Evolutionary conservation across 352 stramenopile genomes (phyloP).

Genomic region (Phytophthora cactorum): DNA sequence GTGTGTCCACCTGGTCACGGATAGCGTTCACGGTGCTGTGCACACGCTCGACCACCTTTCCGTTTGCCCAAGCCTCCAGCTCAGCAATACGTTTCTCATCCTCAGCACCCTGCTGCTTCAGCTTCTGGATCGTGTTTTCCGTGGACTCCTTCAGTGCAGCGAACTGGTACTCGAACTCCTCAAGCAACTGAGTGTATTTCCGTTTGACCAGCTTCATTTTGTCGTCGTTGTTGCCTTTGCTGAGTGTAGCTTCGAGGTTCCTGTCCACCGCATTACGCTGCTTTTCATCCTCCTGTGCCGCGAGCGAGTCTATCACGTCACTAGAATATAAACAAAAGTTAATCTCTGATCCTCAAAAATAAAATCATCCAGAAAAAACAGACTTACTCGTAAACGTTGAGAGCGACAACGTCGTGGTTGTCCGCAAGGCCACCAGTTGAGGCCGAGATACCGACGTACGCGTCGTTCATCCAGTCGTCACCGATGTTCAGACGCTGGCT

Average conservation of each 20-base stretch:
- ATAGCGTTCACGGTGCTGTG: slow-evolving; percentile 63
- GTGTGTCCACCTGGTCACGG: slow-evolving; percentile 70
- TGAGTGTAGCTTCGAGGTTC: slow-evolving; percentile 56
- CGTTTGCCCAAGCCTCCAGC: slow-evolving; percentile 73
- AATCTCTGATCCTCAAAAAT: slow-evolving; percentile 6
- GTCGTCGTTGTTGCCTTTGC: slow-evolving; percentile 58
- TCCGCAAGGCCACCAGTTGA: slow-evolving; percentile 84
- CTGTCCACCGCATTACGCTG: slow-evolving; percentile 61
- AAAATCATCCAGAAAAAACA: neutral
- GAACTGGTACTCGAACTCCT: slow-evolving; percentile 89
- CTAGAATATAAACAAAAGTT: slow-evolving; percentile 33
- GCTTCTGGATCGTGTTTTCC: slow-evolving; percentile 83
- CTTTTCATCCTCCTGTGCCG: slow-evolving; percentile 59
- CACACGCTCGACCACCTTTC: slow-evolving; percentile 64
- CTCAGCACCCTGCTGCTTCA: slow-evolving; percentile 70
- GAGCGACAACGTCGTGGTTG: slow-evolving; percentile 81
- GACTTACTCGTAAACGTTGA: slow-evolving; percentile 84
- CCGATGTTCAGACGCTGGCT: slow-evolving; percentile 52
- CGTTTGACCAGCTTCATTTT: slow-evolving; percentile 75
- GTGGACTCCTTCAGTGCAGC: slow-evolving; percentile 84
- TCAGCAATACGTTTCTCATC: slow-evolving; percentile 75
- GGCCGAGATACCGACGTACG: slow-evolving; percentile 77
- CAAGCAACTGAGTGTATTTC: slow-evolving; percentile 81
- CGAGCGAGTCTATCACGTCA: slow-evolving; percentile 68
- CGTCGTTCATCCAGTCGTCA: slow-evolving; percentile 65